phyloP scores from a whole-genome alignment of 306 rosid species.

The Castanea sativa region DNA sequence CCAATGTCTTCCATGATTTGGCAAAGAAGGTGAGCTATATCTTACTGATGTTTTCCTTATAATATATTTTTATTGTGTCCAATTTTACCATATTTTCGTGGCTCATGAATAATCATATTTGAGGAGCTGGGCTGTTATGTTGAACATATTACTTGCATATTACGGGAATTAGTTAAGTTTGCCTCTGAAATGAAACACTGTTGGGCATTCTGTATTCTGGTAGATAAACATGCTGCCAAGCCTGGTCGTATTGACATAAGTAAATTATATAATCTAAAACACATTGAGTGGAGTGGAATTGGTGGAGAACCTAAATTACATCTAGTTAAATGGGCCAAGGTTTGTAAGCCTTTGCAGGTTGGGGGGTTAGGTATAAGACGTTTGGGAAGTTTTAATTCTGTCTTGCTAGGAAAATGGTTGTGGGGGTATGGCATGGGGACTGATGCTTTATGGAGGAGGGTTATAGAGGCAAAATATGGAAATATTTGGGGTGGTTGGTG shows the following conservation, averaged over 20 bases:
- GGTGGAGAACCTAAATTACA: too few relatives aligned
- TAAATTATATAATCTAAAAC: neutral
- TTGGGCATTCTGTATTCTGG: neutral
- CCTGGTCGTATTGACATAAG: neutral
- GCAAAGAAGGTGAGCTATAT: slow-evolving; percentile 57
- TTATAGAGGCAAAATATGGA: too few relatives aligned
- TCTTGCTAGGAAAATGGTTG: too few relatives aligned
- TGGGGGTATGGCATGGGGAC: too few relatives aligned
- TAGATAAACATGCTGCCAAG: neutral
- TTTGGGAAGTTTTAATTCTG: too few relatives aligned
- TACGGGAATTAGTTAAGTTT: neutral
- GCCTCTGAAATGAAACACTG: neutral
- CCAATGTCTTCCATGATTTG: slow-evolving; percentile 72
- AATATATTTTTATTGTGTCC: neutral
- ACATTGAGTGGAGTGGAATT: neutral
- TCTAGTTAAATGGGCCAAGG: too few relatives aligned
- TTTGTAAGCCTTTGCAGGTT: too few relatives aligned
- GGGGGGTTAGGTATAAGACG: too few relatives aligned
- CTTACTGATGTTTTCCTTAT: neutral
- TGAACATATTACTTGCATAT: neutral
- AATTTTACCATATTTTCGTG: neutral
- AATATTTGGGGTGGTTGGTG: too few relatives aligned
- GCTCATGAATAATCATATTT: neutral
- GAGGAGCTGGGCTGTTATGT: neutral
- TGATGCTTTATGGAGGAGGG: too few relatives aligned